phyloP scores from a whole-genome alignment of 1,284 basidiomycete species.

The Irpex sp. region DNA sequence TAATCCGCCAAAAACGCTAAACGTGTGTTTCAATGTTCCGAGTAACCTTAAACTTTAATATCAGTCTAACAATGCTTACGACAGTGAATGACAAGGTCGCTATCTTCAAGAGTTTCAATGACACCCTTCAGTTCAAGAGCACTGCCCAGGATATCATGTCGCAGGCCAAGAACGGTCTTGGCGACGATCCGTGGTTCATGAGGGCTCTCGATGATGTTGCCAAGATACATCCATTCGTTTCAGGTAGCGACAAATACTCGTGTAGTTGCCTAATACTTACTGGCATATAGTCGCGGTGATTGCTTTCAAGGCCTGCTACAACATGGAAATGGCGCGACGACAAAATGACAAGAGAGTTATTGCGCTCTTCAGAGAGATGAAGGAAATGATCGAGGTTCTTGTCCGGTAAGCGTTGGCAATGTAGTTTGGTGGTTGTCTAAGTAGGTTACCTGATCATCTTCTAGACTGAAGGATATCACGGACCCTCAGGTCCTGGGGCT shows the following conservation, averaged over 20 bases:
- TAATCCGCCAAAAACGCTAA: no score
- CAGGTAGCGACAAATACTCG: neutral
- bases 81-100: no score
- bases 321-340: slow-evolving; percentile 34
- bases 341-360: slow-evolving; percentile 40
- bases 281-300: neutral
- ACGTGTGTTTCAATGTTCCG: no score
- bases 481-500: slow-evolving; percentile 10
- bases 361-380: slow-evolving; percentile 24
- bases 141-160: neutral
- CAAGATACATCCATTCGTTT: neutral
- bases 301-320: slow-evolving; percentile 8
- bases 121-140: neutral
- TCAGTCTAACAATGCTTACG: no score
- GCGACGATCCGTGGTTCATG: neutral
- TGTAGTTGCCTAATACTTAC: no score
- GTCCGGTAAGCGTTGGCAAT: slow-evolving; percentile 24
- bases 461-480: slow-evolving; percentile 17
- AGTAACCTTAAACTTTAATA: no score
- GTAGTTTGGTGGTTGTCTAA: slow-evolving; percentile 8
- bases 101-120: neutral
- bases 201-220: neutral
- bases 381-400: slow-evolving; percentile 20
- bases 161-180: neutral
- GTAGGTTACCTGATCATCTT: neutral